Conservation (phyloP, 345 rosid species). For the Arabis alpina region DNA sequence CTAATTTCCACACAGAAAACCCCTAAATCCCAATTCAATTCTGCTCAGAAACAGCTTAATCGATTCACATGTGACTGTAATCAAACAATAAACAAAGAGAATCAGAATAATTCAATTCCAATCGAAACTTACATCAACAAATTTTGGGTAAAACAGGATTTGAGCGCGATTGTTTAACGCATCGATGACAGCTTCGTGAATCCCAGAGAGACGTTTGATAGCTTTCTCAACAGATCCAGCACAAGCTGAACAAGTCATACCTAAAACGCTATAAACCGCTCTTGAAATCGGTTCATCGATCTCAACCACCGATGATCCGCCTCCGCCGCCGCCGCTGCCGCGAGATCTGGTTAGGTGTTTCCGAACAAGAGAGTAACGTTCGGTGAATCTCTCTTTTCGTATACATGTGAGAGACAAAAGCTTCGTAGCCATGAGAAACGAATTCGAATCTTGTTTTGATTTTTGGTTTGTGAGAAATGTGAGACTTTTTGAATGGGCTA, state of each 20-base stretch:
- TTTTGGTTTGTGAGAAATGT: constrained; percentile 19
- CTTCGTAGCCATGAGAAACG: constrained; percentile 66
- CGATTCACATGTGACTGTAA: constrained; percentile 1
- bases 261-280: constrained; percentile 68
- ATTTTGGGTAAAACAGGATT: constrained; percentile 65
- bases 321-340: constrained; percentile 27
- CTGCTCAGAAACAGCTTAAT: neutral
- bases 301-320: constrained; percentile 37
- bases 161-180: constrained; percentile 69
- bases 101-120: neutral
- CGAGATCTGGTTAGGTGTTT: constrained; percentile 63
- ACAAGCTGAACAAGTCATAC: constrained; percentile 93
- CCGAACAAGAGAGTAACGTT: constrained; percentile 67
- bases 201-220: constrained; percentile 84
- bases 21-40: constrained; percentile 21
- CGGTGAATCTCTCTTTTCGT: constrained; percentile 53
- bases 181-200: constrained; percentile 74
- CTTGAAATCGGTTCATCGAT: constrained; percentile 43
- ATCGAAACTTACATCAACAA: constrained; percentile 59
- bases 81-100: neutral
- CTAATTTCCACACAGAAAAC: constrained; percentile 1
- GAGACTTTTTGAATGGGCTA: constrained; percentile 29
- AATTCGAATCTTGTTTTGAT: constrained; percentile 12
- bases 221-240: constrained; percentile 96
- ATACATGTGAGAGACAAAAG: constrained; percentile 67